These are phyloP conservation scores for Kwoniella dendrophila DNA, from an alignment of 768 basidiomycete species.

Conservation along the genomic window DNA sequence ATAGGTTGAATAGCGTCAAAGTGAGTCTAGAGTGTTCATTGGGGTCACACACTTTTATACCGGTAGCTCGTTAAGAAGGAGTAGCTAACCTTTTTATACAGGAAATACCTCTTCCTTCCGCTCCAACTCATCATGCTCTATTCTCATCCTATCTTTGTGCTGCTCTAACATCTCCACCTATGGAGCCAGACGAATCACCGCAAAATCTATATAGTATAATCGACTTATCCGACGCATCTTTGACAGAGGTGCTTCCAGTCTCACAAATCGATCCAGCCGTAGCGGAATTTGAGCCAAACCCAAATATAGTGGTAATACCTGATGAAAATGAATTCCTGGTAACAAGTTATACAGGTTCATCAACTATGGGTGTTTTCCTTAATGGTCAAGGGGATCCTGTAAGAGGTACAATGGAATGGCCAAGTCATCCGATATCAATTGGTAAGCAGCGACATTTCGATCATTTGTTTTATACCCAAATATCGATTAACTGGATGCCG, in stretches of 20 bases:
- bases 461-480: neutral
- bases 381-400: conserved; percentile 83
- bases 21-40: conserved; percentile 22
- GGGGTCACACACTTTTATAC: conserved; percentile 1
- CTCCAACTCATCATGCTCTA: conserved; percentile 41
- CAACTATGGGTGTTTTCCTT: conserved; percentile 83
- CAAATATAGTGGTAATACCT: conserved; percentile 69
- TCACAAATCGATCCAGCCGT: conserved; percentile 64
- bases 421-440: conserved; percentile 71
- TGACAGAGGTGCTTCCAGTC: conserved; percentile 75
- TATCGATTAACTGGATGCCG: conserved; percentile 1
- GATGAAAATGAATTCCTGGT: conserved; percentile 80
- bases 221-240: conserved; percentile 70
- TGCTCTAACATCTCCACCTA: conserved; percentile 35
- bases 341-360: conserved; percentile 77
- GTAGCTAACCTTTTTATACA: conserved; percentile 1
- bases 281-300: conserved; percentile 41
- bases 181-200: conserved; percentile 6
- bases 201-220: conserved; percentile 68
- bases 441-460: conserved; percentile 61
- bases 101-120: conserved; percentile 55
- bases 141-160: conserved; percentile 46
- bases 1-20: conserved; percentile 41
- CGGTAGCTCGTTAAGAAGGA: neutral
- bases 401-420: conserved; percentile 85